Evolutionary conservation across 768 basidiomycete genomes (phyloP), one percentile per base, ranked within the genome.

Genomic region (Rhizopogon sp.): DNA sequence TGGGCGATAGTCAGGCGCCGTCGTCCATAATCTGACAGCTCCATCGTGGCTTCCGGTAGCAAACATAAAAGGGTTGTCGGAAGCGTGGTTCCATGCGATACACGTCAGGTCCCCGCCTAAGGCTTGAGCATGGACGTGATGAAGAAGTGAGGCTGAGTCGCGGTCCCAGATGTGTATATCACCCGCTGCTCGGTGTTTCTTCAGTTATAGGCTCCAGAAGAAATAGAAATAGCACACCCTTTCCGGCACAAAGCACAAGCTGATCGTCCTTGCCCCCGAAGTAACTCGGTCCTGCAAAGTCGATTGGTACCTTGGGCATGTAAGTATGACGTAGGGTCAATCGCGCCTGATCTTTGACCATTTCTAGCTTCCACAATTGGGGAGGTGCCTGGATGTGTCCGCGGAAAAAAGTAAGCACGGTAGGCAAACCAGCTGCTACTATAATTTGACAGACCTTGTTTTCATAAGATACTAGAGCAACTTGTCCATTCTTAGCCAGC

Each of bases 151-250:
- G 8, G 79, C 88, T 28, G 85, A 85, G 70, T 88, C 86, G 53
- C 81, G 81, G 62, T 90, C 88, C 88, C 88, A 90, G 37, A 89
- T 85, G 62, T 87, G 82, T 17, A 90, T 86, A 59, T 88, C 85
- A 7, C 87, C 88, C 58, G 79, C 87, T 88, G 57, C 11, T 20
- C n/a, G 43, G 31, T 40, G 25, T 5, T 39, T 29, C 10, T 33
- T 43, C 22, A 39, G 8, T 16, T 10, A 44, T 39, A 39, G 7
- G 25, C 22, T 16, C 3, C 17, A 29, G 53, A 7, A 53, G 7
- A 44, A 50, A 43, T 14, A 20, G 17, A 9, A 25, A 39, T 10
- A 11, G 60, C 68, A 35, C 50, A 83, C 86, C 79, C 78, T 89
- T 88, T 28, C 83, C 82, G 39, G 85, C 82, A 60, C 87, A 85